These are phyloP conservation scores for Hygrophorus pudorinus DNA, from an alignment of 768 basidiomycete species.

Conservation along the genomic window DNA sequence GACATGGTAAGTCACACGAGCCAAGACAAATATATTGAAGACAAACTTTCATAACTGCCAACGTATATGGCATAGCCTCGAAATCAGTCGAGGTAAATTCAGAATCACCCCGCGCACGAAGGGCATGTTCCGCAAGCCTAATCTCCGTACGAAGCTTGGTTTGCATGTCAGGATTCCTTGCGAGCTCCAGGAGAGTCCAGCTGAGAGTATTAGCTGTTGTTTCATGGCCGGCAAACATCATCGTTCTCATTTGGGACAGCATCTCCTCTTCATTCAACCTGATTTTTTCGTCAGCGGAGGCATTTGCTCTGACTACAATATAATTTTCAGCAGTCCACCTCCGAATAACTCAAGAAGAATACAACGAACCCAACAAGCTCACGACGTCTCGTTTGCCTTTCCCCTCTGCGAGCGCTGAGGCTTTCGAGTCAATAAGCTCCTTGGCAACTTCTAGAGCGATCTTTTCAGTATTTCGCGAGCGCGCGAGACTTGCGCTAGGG, in stretches of 20 bases:
- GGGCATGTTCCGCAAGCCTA: slow-evolving; percentile 19
- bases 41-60: slow-evolving; percentile 34
- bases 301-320: slow-evolving; percentile 15
- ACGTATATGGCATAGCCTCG: slow-evolving; percentile 39
- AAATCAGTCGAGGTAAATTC: slow-evolving; percentile 33
- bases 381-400: slow-evolving; percentile 35
- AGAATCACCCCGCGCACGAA: slow-evolving; percentile 21
- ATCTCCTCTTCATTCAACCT: slow-evolving; percentile 13
- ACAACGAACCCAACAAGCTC: slow-evolving; percentile 1
- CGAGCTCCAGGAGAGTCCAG: slow-evolving; percentile 58
- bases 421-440: slow-evolving; percentile 36
- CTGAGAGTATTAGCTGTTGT: slow-evolving; percentile 48
- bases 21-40: not conserved
- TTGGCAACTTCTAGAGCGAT: slow-evolving; percentile 36
- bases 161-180: slow-evolving; percentile 31
- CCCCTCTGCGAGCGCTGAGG: slow-evolving; percentile 34
- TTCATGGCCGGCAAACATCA: slow-evolving; percentile 45
- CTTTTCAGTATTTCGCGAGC: slow-evolving; percentile 34
- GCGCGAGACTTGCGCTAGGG: slow-evolving; percentile 32
- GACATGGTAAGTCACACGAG: no score
- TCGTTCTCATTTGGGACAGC: slow-evolving; percentile 19
- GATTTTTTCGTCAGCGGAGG: slow-evolving; percentile 9
- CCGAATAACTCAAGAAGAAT: not conserved
- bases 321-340: no score
- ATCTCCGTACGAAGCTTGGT: slow-evolving; percentile 47